Evolutionary conservation across 2,329 filamentous ascomycete genomes (phyloP).

Genomic region (Blastomyces percursus): DNA sequence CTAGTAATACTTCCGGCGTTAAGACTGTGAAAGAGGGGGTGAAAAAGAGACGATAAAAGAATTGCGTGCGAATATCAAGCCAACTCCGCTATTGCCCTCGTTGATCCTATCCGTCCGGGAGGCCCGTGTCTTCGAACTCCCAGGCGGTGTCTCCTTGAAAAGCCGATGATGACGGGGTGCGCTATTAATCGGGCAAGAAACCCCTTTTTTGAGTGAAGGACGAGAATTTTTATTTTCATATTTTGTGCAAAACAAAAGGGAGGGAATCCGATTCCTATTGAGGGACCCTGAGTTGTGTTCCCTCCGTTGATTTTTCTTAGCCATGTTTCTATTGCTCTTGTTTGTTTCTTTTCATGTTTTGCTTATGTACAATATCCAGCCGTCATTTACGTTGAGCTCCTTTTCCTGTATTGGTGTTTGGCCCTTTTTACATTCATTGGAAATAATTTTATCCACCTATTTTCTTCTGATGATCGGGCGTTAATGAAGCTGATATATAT

Average conservation of each 20-base stretch:
- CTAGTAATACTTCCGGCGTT: neutral
- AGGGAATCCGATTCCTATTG: neutral
- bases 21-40: neutral
- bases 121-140: neutral
- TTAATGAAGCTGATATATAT: neutral
- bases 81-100: neutral
- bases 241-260: neutral
- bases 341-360: neutral
- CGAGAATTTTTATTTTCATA: neutral
- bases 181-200: neutral
- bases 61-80: neutral
- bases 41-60: neutral
- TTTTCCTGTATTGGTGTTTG: neutral
- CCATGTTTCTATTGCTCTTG: neutral
- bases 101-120: neutral
- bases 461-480: neutral
- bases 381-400: neutral
- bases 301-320: neutral
- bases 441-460: neutral
- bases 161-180: neutral
- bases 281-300: neutral
- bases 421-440: neutral
- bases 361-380: slow-evolving; percentile 6
- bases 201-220: neutral
- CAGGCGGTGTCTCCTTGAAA: neutral